These are phyloP conservation scores for Solanum bulbocastanum DNA, from an alignment of 257 asterid genomes.

Conservation along the genomic window DNA sequence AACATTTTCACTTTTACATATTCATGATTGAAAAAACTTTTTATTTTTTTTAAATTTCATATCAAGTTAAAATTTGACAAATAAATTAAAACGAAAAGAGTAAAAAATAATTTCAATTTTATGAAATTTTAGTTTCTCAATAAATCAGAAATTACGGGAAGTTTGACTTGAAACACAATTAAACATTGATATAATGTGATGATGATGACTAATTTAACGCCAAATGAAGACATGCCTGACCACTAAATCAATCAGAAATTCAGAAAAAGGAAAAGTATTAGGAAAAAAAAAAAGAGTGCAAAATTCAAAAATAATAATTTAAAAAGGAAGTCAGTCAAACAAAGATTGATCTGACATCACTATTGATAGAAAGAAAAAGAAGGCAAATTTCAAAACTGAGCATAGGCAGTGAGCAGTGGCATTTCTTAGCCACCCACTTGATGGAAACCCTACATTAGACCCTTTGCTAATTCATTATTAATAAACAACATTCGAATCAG, in stretches of 20 bases:
- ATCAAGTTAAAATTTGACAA: neutral
- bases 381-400: conserved; percentile 1
- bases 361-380: neutral
- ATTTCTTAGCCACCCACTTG: conserved; percentile 4
- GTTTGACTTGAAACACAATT: neutral
- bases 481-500: neutral
- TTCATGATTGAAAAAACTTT: neutral
- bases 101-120: neutral
- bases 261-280: neutral
- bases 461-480: neutral
- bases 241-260: neutral
- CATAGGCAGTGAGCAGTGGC: neutral
- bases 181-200: neutral
- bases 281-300: no score
- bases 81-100: neutral
- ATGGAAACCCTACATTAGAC: neutral
- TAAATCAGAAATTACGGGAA: neutral
- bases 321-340: neutral
- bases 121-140: neutral
- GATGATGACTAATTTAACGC: neutral
- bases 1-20: neutral
- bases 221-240: neutral
- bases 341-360: neutral
- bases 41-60: neutral
- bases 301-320: neutral